phyloP scores from a whole-genome alignment of 257 asterid species.

The Handroanthus guayacan region DNA sequence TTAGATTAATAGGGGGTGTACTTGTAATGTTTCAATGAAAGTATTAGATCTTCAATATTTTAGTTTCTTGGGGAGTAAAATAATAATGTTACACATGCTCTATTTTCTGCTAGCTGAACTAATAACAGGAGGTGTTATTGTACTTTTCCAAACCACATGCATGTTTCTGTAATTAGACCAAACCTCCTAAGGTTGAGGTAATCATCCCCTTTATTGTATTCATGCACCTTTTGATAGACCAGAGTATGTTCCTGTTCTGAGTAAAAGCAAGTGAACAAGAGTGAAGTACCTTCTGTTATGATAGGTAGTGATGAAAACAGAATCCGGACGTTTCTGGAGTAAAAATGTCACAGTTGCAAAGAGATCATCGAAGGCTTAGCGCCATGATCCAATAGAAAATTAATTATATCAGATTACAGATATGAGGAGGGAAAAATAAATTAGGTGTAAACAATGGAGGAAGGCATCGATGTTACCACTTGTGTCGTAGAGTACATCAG shows the following conservation, averaged over 20 bases:
- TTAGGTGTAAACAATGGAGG: neutral
- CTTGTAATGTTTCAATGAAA: no score
- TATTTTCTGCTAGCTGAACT: no score
- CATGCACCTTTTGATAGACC: neutral
- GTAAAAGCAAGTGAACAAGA: constrained; percentile 28
- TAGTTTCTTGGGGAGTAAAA: no score
- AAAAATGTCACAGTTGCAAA: constrained; percentile 80
- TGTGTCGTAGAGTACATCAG: constrained; percentile 88
- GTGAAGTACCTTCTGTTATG: constrained; percentile 85
- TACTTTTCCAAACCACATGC: no score
- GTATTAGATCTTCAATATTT: no score
- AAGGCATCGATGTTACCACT: constrained; percentile 51
- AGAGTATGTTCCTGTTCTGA: neutral
- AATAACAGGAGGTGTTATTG: no score
- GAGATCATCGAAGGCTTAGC: constrained; percentile 85
- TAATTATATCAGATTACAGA: constrained; percentile 25
- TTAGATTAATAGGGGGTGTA: no score
- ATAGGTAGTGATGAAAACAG: constrained; percentile 85
- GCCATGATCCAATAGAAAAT: constrained; percentile 35
- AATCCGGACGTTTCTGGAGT: constrained; percentile 69
- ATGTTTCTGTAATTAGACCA: no score
- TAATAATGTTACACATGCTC: no score
- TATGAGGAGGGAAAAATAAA: constrained; percentile 5
- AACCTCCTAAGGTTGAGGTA: no score
- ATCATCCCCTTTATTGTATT: neutral